A percentile compares a stretch with the other conserved stretches of the same genome.
These are phyloP conservation scores for Colletotrichum abscissum DNA, from an alignment of 2,329 filamentous ascomycete species.

Conservation along the genomic window DNA sequence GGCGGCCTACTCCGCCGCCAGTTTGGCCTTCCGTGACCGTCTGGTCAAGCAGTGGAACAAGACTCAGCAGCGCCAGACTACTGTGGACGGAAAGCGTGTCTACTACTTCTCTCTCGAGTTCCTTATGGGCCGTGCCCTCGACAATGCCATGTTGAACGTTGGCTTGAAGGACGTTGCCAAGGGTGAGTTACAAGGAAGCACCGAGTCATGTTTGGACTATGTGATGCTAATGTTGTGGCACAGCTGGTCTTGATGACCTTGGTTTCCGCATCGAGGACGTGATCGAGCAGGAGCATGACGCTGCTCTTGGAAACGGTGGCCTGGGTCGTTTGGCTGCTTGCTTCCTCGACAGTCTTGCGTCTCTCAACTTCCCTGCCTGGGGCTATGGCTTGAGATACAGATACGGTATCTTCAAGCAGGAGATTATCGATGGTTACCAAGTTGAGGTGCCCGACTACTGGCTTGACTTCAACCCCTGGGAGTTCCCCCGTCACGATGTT, in stretches of 20 bases:
- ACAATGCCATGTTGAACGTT: constrained; percentile 99
- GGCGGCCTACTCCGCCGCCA: constrained; percentile 91
- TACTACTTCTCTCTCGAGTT: constrained; percentile 99
- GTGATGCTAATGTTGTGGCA: constrained; percentile 32
- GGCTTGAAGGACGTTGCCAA: constrained; percentile 86
- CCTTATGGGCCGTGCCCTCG: constrained; percentile 93
- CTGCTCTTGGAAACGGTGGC: constrained; percentile 94
- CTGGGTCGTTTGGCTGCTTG: constrained; percentile 94
- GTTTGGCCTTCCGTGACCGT: constrained; percentile 91
- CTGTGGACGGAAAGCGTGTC: constrained; percentile 88
- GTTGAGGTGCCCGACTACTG: constrained; percentile 99
- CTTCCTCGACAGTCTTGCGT: constrained; percentile 95
- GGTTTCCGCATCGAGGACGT: constrained; percentile 98
- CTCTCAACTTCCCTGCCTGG: constrained; percentile 96
- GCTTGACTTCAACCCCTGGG: constrained; percentile 99
- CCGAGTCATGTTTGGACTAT: no score
- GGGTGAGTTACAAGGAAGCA: constrained; percentile 60
- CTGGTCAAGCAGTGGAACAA: constrained; percentile 97
- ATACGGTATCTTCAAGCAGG: constrained; percentile 99
- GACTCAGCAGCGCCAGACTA: constrained; percentile 96
- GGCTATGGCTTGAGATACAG: constrained; percentile 95
- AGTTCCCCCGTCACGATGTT: constrained; percentile 95
- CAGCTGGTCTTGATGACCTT: constrained; percentile 87
- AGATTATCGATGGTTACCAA: constrained; percentile 97
- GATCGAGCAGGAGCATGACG: constrained; percentile 94